Conservation (phyloP, 805 yeast species). For the Clavispora asparagi region DNA sequence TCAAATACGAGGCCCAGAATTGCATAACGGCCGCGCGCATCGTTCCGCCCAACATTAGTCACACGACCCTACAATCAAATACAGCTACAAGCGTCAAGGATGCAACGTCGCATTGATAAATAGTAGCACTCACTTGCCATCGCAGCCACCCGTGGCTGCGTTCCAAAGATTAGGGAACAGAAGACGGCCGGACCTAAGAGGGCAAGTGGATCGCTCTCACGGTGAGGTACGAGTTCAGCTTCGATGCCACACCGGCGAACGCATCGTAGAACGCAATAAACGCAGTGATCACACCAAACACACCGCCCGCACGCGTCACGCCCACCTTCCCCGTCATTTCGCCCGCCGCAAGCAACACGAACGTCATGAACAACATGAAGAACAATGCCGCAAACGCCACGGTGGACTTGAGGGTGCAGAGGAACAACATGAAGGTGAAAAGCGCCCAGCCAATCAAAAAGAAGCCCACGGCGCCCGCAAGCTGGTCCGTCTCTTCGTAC, state of each 20-base stretch:
- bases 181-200: constrained; percentile 3
- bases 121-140: neutral
- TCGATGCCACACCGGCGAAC: constrained; percentile 34
- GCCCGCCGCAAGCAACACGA: constrained; percentile 32
- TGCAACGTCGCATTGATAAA: neutral
- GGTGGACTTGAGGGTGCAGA: constrained; percentile 35
- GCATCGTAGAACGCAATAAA: constrained; percentile 39
- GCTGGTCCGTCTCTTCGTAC: constrained; percentile 21
- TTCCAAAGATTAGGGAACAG: neutral
- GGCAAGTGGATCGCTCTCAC: constrained; percentile 25
- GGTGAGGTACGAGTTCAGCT: constrained; percentile 30
- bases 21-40: too few relatives aligned
- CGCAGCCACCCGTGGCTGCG: neutral
- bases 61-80: too few relatives aligned
- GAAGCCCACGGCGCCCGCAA: constrained; percentile 30
- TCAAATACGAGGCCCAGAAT: too few relatives aligned
- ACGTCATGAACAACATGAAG: constrained; percentile 26
- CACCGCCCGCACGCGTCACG: constrained; percentile 36
- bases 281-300: constrained; percentile 37
- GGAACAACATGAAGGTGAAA: constrained; percentile 33
- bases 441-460: constrained; percentile 36
- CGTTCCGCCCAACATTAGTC: too few relatives aligned
- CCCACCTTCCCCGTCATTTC: constrained; percentile 22
- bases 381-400: constrained; percentile 32
- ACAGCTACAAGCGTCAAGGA: too few relatives aligned